Conservation (phyloP, 169 alveolate species). For the Babesia sp. region DNA sequence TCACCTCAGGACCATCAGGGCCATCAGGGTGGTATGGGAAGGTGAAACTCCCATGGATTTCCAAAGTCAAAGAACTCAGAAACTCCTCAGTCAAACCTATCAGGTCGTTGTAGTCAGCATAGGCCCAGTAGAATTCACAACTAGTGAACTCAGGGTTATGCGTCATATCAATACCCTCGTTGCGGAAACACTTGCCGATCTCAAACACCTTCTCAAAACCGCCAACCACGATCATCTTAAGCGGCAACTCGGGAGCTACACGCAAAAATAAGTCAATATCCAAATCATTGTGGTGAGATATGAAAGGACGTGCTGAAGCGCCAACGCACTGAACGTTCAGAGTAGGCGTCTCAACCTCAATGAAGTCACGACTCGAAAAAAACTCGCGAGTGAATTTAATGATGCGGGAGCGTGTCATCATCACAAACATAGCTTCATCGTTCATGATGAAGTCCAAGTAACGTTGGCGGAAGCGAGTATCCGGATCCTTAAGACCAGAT, state of each 20-base stretch:
- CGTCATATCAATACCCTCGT: constrained; percentile 87
- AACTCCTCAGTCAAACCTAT: constrained; percentile 88
- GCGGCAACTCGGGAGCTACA: constrained; percentile 93
- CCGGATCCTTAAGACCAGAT: constrained; percentile 93
- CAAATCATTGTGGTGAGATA: constrained; percentile 88
- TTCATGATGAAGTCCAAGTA: constrained; percentile 95
- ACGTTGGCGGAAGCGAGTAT: constrained; percentile 94
- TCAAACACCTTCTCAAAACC: constrained; percentile 91
- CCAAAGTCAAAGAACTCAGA: constrained; percentile 80
- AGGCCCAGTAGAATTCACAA: constrained; percentile 91
- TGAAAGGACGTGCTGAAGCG: constrained; percentile 92
- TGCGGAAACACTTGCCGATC: constrained; percentile 93
- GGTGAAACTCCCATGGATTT: constrained; percentile 90
- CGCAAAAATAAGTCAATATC: constrained; percentile 88
- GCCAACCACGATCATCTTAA: constrained; percentile 90
- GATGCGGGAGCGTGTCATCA: constrained; percentile 86
- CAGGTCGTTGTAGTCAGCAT: constrained; percentile 90
- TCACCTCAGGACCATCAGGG: constrained; percentile 86
- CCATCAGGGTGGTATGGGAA: constrained; percentile 95
- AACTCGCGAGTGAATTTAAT: constrained; percentile 82
- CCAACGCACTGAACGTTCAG: constrained; percentile 91
- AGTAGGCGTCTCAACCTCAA: constrained; percentile 94
- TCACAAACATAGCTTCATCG: constrained; percentile 86
- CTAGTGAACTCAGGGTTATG: constrained; percentile 94
- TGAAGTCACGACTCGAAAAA: constrained; percentile 89